Evolutionary conservation across 1,284 basidiomycete species (phyloP).

Genomic region (Ustilago loliicola): DNA sequence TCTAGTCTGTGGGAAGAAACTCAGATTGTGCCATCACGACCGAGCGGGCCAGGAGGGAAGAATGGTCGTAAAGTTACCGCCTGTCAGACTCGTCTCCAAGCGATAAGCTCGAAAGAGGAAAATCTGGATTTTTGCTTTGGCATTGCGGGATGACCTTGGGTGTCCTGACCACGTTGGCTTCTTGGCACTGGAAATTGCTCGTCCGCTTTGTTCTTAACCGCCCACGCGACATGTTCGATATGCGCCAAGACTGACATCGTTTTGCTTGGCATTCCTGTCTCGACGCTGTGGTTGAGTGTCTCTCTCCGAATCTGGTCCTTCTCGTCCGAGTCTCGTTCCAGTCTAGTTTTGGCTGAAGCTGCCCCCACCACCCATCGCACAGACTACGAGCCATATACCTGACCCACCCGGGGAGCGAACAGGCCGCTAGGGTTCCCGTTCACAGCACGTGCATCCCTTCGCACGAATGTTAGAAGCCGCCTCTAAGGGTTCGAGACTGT

Average conservation of each 20-base stretch:
- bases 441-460: too few species aligned
- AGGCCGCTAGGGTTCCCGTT: too few species aligned
- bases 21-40: neutral
- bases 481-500: too few species aligned
- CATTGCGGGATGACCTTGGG: slow-evolving; percentile 13
- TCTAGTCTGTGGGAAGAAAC: neutral
- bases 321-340: neutral
- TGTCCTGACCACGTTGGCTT: slow-evolving; percentile 40
- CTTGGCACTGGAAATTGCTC: slow-evolving; percentile 24
- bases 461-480: too few species aligned
- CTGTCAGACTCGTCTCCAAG: neutral
- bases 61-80: neutral
- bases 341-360: too few species aligned
- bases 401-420: too few species aligned
- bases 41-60: neutral
- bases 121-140: neutral
- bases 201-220: neutral
- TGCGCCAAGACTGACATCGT: slow-evolving; percentile 13
- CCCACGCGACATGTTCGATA: slow-evolving; percentile 17
- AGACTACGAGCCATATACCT: too few species aligned
- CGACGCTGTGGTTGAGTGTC: neutral
- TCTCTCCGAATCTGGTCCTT: neutral
- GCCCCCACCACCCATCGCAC: too few species aligned
- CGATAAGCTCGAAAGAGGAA: neutral
- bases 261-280: slow-evolving; percentile 14